Evolutionary conservation across 2,329 filamentous ascomycete genomes (phyloP), one percentile per base, ranked within the genome.

Genomic region (Cercospora canescens): DNA sequence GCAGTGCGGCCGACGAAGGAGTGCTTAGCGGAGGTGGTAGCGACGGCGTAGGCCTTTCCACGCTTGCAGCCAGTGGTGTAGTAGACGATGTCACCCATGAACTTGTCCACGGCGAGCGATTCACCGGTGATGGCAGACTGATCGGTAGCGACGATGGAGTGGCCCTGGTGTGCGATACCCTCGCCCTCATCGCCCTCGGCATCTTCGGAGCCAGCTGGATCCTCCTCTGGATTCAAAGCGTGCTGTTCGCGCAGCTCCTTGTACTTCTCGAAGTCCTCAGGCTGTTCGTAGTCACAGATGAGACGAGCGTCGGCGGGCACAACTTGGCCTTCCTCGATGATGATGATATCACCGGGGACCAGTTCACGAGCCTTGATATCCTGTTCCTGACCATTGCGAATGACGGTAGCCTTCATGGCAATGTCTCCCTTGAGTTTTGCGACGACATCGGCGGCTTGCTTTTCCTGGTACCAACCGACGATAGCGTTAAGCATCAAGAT

Each of bases 21-120:
- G 80, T 87, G 85, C 77, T 85, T 87, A 63, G 90, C 90, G 69
- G 88, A 87, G 71, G 88, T 86, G 66, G 86, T 86, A 75, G 88
- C 85, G 69, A 93, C 84, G 75, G 84, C 88, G 79, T 89, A 92
- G 67, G 89, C 88, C 82, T 91, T 91, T 76, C 90, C 90, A 77
- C 90, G 89, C 86, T 92, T 93, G 85, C 90, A 92, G 74, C 90
- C 90, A 70, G 90, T 92, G 68, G 90, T 92, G 83, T 92, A 92
- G 85, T 91, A 92, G 76, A 89, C 85, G 68, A 85, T 82, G 75
- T 92, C 90, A 68, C 89, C 88, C 87, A 93, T 91, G 82, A 90
- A 91, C 81, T 91, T 91, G 81, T 91, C 89, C 69, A 92, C 90
- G 71, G 90, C 90, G 71, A 92, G 87, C 67, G 90, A 93, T 80